phyloP scores from a whole-genome alignment of 257 asterid genomes.

The Verbascum thapsus region DNA sequence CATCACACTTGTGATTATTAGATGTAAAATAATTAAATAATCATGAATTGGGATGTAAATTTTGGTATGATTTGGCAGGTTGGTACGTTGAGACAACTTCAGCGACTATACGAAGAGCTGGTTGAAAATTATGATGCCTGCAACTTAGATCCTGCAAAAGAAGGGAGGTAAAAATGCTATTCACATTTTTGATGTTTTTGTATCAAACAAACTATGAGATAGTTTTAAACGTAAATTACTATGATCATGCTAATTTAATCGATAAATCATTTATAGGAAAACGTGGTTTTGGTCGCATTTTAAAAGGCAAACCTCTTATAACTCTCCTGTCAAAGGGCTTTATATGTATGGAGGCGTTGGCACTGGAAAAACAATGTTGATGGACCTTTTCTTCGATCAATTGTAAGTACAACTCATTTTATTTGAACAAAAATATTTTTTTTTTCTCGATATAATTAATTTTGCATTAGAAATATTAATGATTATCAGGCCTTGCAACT shows the following conservation, averaged over 20 bases:
- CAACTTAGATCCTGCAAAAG: constrained; percentile 44
- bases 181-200: neutral
- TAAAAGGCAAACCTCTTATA: constrained; percentile 37
- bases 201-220: neutral
- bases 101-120: constrained; percentile 53
- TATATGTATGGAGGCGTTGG: constrained; percentile 68
- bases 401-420: constrained; percentile 39
- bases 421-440: too few species aligned
- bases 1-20: too few species aligned
- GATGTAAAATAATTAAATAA: too few species aligned
- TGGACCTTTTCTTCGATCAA: constrained; percentile 55
- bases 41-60: too few species aligned
- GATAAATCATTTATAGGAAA: constrained; percentile 45
- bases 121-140: constrained; percentile 47
- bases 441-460: too few species aligned
- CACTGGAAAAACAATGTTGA: constrained; percentile 64
- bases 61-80: constrained; percentile 38
- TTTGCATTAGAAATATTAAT: too few species aligned
- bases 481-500: constrained; percentile 52
- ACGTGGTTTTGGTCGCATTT: constrained; percentile 58
- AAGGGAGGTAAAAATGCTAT: constrained; percentile 38
- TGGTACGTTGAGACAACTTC: constrained; percentile 51
- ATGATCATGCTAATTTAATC: too few species aligned
- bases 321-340: constrained; percentile 57
- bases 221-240: neutral